Base-by-base conservation (phyloP, 2,329 filamentous ascomycete species). In the Epichloe uncinata region DNA sequence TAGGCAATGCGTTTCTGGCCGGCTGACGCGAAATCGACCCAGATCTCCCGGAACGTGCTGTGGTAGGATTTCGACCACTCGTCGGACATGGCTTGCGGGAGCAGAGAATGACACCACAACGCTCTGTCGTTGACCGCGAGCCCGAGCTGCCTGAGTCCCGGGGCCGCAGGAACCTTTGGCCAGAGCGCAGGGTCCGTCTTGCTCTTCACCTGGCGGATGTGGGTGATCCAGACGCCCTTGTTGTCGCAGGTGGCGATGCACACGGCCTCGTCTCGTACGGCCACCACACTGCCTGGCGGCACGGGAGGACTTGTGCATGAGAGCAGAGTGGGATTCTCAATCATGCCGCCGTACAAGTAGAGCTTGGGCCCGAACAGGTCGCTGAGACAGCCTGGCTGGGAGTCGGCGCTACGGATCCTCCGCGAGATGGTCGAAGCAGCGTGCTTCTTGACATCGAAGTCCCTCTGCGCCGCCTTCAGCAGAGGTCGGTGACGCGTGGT, bases 191-290 rank as follows among this genome's bases (percentile, higher is more conserved):
- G 55, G 53, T 69, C 67, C 8, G 55, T 53, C 54, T 65, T 68
- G 44, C 56, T 57, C 58, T 69, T 70, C 43, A 65, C 58, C 5
- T 65, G 61, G 18, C 68, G 63, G 7, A 68, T 50, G 50, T 70
- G 67, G 0, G 66, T 67, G 52, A 71, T 65, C 68, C 68, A 71
- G 42, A 71, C 52, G 34, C 66, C 68, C 30, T 64, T 66, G 42
- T 62, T 60, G 44, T 71, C 68, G 37, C 60, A 60, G 1, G 68
- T 67, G 5, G 62, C 59, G 37, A 71, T 56, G 55, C 68, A 69
- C 3, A 64, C 58, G 1, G 62, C 61, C 18, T 64, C 61, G 46
- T 63, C 63, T 7, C 68, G 61, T n/a, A 61, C 57, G 9, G 64
- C 68, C 5, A 70, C 52, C 42, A 70, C 56, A 9, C 55, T 58